These are phyloP conservation scores for Serendipita vermifera DNA, from an alignment of 768 basidiomycete species.

Conservation along the genomic window DNA sequence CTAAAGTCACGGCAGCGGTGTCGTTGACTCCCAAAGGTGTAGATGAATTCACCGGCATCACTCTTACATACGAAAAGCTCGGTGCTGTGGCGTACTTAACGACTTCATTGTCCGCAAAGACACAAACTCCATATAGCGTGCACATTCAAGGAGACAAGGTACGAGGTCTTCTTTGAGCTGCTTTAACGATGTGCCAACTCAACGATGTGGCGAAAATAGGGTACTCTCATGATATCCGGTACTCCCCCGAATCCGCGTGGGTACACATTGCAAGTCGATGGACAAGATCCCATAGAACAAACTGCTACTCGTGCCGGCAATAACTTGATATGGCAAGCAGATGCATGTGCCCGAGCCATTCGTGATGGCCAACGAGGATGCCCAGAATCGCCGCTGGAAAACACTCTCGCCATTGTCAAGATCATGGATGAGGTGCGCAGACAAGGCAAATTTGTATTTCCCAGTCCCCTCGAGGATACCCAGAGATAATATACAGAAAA, in stretches of 20 bases:
- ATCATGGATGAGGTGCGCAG: constrained; percentile 16
- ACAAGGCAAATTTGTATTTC: constrained; percentile 16
- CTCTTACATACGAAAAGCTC: constrained; percentile 11
- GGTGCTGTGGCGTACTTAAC: constrained; percentile 7
- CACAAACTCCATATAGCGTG: constrained; percentile 2
- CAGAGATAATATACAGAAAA: too few relatives aligned
- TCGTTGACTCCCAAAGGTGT: constrained; percentile 10
- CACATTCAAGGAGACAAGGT: constrained; percentile 16
- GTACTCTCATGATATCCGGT: constrained; percentile 11
- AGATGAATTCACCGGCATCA: constrained; percentile 14
- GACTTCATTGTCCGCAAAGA: constrained; percentile 9
- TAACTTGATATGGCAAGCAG: constrained; percentile 17
- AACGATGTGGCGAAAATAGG: constrained; percentile 11
- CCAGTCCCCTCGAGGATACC: constrained; percentile 9
- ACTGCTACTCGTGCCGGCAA: constrained; percentile 11
- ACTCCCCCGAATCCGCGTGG: constrained; percentile 12
- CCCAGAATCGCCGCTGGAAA: constrained; percentile 12
- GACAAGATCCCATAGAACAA: constrained; percentile 8
- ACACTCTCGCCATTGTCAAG: constrained; percentile 12
- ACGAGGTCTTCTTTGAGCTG: too few relatives aligned
- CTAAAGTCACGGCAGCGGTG: constrained; percentile 11
- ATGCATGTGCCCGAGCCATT: constrained; percentile 17
- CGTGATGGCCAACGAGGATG: constrained; percentile 15
- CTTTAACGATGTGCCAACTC: neutral
- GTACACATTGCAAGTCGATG: constrained; percentile 13